phyloP scores from a whole-genome alignment of 139 green algal species.

The Deuterostichococcus epilithicus region DNA sequence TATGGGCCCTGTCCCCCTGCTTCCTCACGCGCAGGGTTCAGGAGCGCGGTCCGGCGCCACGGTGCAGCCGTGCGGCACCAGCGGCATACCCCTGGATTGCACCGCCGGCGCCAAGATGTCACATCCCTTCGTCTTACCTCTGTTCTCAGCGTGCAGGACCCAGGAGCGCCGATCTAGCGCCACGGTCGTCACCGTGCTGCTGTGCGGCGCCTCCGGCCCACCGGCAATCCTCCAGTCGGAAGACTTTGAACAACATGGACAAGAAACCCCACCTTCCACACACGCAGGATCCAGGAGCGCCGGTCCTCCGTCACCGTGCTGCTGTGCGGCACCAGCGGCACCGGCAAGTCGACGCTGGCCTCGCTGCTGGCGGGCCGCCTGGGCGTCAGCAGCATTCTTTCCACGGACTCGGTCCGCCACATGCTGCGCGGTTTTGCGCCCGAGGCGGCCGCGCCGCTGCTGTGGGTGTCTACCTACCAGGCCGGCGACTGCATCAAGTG shows the following conservation, averaged over 20 bases:
- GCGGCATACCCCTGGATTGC: slow-evolving; percentile 42
- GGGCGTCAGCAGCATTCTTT: slow-evolving; percentile 86
- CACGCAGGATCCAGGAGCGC: slow-evolving; percentile 7
- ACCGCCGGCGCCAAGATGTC: background rate
- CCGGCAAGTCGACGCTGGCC: slow-evolving; percentile 92
- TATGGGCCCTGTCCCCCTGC: no score
- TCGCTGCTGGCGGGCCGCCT: slow-evolving; percentile 82
- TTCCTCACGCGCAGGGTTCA: background rate
- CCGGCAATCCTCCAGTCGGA: no score
- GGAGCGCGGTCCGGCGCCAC: slow-evolving; percentile 16
- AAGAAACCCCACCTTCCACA: background rate
- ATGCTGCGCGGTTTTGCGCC: slow-evolving; percentile 67
- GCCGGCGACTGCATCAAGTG: slow-evolving; percentile 43
- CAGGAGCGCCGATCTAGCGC: slow-evolving; percentile 45
- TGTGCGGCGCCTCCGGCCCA: slow-evolving; percentile 86
- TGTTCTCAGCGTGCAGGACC: slow-evolving; percentile 36
- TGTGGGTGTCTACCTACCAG: slow-evolving; percentile 90
- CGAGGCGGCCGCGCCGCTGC: slow-evolving; percentile 55
- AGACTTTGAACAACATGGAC: no score
- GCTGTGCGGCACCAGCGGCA: slow-evolving; percentile 67
- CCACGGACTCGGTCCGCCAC: slow-evolving; percentile 86
- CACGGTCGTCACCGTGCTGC: slow-evolving; percentile 72
- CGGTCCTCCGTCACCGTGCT: slow-evolving; percentile 22
- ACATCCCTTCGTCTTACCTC: background rate
- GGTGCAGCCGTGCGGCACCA: slow-evolving; percentile 36